Percentiles rank a stretch among this genome's conserved stretches.
These are phyloP conservation scores for Verticillium longisporum DNA, from an alignment of 2,329 filamentous ascomycete species.

Conservation along the genomic window DNA sequence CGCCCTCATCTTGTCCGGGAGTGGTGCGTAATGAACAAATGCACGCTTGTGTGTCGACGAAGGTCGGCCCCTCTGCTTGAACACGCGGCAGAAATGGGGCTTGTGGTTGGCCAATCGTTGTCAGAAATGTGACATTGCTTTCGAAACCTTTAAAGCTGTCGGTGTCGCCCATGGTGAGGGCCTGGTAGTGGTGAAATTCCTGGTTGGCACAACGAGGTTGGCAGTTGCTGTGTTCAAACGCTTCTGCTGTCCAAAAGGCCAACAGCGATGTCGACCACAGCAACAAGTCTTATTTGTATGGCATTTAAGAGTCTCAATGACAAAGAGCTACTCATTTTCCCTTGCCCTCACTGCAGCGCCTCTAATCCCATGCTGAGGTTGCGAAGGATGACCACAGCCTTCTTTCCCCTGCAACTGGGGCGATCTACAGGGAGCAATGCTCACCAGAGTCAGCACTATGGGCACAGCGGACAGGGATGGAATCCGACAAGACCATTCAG, in stretches of 20 bases:
- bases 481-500: background rate
- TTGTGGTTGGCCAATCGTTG: conserved; percentile 18
- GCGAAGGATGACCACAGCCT: background rate
- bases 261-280: too few relatives aligned
- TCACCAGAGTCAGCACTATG: background rate
- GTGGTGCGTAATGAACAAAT: conserved; percentile 25
- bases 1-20: conserved; percentile 9
- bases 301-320: background rate
- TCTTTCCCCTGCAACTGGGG: background rate
- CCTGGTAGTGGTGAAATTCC: background rate
- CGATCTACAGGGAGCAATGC: background rate
- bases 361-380: background rate
- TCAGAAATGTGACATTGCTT: background rate
- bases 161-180: background rate
- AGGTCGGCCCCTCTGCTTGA: conserved; percentile 22
- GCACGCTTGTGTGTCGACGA: conserved; percentile 31
- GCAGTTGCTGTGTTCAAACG: too few relatives aligned
- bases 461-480: background rate
- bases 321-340: too few relatives aligned
- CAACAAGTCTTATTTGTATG: background rate
- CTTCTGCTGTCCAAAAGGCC: too few relatives aligned
- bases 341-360: background rate
- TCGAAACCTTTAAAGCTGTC: background rate
- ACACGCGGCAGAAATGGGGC: conserved; percentile 29
- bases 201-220: background rate